Percentiles rank a stretch among this genome's conserved stretches.
Conservation (phyloP, 2,329 filamentous ascomycete genomes). For the Beauveria sp. region DNA sequence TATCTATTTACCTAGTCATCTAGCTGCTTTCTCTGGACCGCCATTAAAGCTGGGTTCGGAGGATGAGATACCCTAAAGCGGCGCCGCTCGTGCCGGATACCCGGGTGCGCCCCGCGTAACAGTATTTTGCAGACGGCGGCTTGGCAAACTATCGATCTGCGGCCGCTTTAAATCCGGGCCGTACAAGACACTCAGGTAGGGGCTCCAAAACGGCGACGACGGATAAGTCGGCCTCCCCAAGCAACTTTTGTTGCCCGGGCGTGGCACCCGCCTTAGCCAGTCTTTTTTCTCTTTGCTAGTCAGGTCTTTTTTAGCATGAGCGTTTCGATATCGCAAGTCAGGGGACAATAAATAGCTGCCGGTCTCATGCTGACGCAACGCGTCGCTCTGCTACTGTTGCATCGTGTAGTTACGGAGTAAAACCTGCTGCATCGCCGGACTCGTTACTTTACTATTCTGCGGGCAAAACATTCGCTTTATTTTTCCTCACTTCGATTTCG, state of each 20-base stretch:
- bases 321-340: neutral
- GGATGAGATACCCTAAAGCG: neutral
- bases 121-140: neutral
- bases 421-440: neutral
- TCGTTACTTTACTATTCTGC: neutral
- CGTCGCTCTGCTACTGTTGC: neutral
- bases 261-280: neutral
- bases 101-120: neutral
- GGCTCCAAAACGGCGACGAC: neutral
- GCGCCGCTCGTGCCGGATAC: constrained; percentile 6
- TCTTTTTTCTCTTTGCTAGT: no score
- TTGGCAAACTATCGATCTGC: neutral
- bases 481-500: neutral
- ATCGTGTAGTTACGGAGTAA: neutral
- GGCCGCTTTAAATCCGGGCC: neutral
- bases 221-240: constrained; percentile 4
- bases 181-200: neutral
- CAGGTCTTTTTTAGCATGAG: no score
- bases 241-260: neutral
- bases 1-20: no score
- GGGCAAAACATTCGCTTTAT: neutral
- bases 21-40: no score
- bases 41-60: neutral
- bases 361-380: neutral
- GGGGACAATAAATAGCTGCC: neutral